Conservation (phyloP, 441 rosid genomes). For the Pelargonium myrrhifolium region DNA sequence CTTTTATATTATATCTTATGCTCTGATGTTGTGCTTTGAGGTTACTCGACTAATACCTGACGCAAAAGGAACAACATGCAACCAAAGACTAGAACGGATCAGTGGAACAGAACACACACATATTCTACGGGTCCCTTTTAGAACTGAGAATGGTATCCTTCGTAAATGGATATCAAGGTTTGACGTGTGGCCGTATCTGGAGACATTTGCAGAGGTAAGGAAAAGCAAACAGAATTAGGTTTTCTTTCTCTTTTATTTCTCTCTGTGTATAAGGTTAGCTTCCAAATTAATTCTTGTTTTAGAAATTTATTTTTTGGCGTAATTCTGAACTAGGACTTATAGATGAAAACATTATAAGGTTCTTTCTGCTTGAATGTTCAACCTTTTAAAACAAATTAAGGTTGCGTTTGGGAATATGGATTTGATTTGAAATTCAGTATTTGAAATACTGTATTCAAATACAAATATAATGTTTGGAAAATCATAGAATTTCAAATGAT, state of each 20-base stretch:
- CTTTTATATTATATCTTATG: not conserved
- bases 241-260: not conserved
- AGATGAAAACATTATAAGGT: not conserved
- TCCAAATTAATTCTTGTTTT: too few species aligned
- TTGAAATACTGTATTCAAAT: too few species aligned
- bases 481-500: too few species aligned
- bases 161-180: conserved; percentile 96
- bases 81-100: conserved; percentile 87
- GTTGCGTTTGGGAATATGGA: too few species aligned
- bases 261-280: not conserved
- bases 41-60: conserved; percentile 90
- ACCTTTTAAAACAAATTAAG: not conserved
- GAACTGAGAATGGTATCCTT: conserved; percentile 80
- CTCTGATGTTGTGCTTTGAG: conserved; percentile 43
- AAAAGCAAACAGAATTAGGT: not conserved
- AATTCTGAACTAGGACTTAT: not conserved
- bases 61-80: conserved; percentile 86
- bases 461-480: too few species aligned
- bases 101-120: conserved; percentile 81
- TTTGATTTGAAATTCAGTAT: too few species aligned
- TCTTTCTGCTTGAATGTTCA: not conserved
- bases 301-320: too few species aligned
- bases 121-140: conserved; percentile 85
- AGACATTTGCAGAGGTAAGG: conserved; percentile 73
- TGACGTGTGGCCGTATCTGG: conserved; percentile 95